Evolutionary conservation across 768 basidiomycete species (phyloP), one percentile per base, ranked within the genome.

Genomic region (Cystofilobasidium macerans): DNA sequence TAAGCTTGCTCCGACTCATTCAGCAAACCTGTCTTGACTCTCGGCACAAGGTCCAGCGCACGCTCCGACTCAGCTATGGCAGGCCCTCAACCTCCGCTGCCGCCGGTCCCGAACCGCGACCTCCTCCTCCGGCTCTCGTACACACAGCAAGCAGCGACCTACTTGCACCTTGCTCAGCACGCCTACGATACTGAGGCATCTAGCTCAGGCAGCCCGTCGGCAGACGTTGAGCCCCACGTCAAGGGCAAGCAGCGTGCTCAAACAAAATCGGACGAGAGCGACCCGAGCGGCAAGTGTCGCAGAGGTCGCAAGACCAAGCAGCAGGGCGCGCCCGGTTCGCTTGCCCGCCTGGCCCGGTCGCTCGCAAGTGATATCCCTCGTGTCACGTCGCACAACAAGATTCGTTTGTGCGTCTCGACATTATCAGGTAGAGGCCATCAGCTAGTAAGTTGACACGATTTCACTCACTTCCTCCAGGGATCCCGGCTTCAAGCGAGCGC

Each of bases 371-470:
- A 64, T 16, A 70, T 69, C 56, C 69, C 67, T 38, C 61, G 45
- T n/a, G 71, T 75, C 69, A 69, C 63, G 9, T 71, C 70, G 16
- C 75, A 75, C 59, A 74, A 71, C 62, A 71, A 71, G 57, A 42
- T 73, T 26, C 72, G 72, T 42, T 60, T 74, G 75, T 75, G 26
- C 61, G 75, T 67, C 11, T 20, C 35, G 43, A 61, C 40, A n/a
- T n/a, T n/a, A n/a, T n/a, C n/a, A n/a, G n/a, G n/a, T n/a, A n/a
- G n/a, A n/a, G n/a, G n/a, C n/a, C n/a, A n/a, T n/a, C n/a, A n/a
- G n/a, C 59, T 61, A 24, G 45, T 20, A 20, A 14, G 24, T 43
- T 4, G 26, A n/a, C 43, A 24, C 40, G 43, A 43, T 30, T n/a
- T 33, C n/a, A 5, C 48, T 43, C 58, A 42, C 5, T 51, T 54